Base-by-base conservation (phyloP, 768 basidiomycete genomes). In the Kwoniella sp. region DNA sequence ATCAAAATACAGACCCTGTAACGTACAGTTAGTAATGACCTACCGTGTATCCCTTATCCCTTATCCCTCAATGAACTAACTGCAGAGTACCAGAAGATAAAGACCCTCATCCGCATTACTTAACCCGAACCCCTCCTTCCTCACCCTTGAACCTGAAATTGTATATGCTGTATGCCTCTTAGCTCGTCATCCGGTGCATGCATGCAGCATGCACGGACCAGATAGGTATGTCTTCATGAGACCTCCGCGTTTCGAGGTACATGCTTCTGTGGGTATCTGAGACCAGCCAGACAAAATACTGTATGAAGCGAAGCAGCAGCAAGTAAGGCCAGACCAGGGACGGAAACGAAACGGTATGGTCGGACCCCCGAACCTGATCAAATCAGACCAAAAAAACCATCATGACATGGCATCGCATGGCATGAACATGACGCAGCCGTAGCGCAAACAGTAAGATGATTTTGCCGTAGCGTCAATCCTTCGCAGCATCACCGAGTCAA, bases 331-430 rank as follows among this genome's bases (percentile, higher is more conserved):
- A n/a, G n/a, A n/a, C n/a, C n/a, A n/a, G n/a, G n/a, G n/a, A n/a
- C n/a, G n/a, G n/a, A n/a, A n/a, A n/a, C n/a, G n/a, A n/a, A n/a
- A n/a, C n/a, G n/a, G n/a, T n/a, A n/a, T n/a, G 8, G 40, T 19
- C 40, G 40, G 40, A 44, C 40, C 40, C 48, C 48, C 48, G 25
- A 49, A 49, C 22, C 48, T 49, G 48, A 49, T 22, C 22, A 24
- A 22, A 25, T 5, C 48, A 49, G 22, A 49, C 48, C 48, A 49
- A 47, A n/a, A n/a, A 13, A 13, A 33, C 33, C 33, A 33, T 6
- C 33, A 33, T 13, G 33, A n/a, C n/a, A n/a, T n/a, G n/a, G n/a
- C n/a, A n/a, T n/a, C 10, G 40, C 8, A 19, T 19, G 40, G 17
- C 17, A 19, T 19, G 40, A 19, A 44, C 17, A 44, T 44, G 40